These are phyloP conservation scores for Cryptococcus sp. DNA, from an alignment of 1,284 basidiomycete species.

Conservation along the genomic window DNA sequence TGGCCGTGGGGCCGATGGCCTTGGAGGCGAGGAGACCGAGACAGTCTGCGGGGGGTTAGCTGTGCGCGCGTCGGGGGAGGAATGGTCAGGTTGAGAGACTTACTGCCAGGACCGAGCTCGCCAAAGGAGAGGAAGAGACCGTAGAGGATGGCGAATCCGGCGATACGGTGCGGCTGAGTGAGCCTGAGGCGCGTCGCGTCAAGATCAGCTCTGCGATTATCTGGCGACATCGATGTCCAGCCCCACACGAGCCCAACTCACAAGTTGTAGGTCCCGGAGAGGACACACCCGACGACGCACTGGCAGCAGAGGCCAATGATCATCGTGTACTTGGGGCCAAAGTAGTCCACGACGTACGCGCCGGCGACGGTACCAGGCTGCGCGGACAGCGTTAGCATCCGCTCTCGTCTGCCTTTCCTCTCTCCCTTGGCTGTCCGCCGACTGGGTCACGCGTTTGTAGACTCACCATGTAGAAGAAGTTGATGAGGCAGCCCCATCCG, in stretches of 20 bases:
- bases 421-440: no score
- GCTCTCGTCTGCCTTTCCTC: not conserved
- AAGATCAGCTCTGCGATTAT: not conserved
- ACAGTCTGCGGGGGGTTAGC: conserved; percentile 55
- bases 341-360: conserved; percentile 39
- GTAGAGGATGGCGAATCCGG: conserved; percentile 79
- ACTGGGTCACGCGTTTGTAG: conserved; percentile 28
- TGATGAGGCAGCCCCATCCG: conserved; percentile 50
- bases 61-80: not conserved
- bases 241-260: conserved; percentile 47
- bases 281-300: conserved; percentile 76
- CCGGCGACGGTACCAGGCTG: conserved; percentile 34
- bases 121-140: conserved; percentile 86
- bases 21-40: conserved; percentile 77
- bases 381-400: not conserved
- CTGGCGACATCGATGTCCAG: no score
- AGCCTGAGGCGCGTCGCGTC: conserved; percentile 12
- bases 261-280: conserved; percentile 70
- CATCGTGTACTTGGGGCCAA: conserved; percentile 61
- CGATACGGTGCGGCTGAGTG: conserved; percentile 58
- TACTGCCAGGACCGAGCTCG: conserved; percentile 46
- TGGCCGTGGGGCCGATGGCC: conserved; percentile 69
- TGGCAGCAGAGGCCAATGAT: conserved; percentile 68
- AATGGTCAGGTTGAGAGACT: conserved; percentile 2
- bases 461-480: conserved; percentile 57